Conservation (phyloP, 257 asterid genomes). For the Plantago major region DNA sequence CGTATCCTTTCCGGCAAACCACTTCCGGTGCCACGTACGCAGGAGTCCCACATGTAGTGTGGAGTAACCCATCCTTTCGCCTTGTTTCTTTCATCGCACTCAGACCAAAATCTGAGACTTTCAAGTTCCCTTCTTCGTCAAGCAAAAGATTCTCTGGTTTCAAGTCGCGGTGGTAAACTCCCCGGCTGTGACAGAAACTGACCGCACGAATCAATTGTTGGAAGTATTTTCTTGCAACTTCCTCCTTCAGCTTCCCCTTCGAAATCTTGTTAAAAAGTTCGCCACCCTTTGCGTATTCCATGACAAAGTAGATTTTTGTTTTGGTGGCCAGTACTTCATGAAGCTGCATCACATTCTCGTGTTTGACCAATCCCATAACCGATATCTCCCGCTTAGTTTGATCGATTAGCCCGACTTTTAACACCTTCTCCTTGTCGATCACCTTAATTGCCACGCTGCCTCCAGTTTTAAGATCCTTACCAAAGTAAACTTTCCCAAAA, state of each 20-base stretch:
- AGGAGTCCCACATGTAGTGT: constrained; percentile 85
- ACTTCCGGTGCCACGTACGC: constrained; percentile 84
- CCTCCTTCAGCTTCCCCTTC: constrained; percentile 65
- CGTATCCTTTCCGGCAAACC: constrained; percentile 55
- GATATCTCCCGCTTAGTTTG: constrained; percentile 81
- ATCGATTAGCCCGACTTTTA: constrained; percentile 49
- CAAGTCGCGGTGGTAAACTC: constrained; percentile 75
- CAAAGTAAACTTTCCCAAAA: constrained; percentile 78
- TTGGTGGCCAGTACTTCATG: constrained; percentile 81
- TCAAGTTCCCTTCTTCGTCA: constrained; percentile 59
- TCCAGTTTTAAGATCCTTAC: constrained; percentile 53
- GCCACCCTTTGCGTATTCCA: constrained; percentile 82
- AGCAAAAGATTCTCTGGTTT: constrained; percentile 73
- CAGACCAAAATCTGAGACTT: constrained; percentile 77
- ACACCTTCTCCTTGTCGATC: constrained; percentile 64
- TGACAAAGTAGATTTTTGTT: constrained; percentile 58
- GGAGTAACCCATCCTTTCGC: constrained; percentile 66
- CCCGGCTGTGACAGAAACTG: constrained; percentile 58
- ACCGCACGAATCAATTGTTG: constrained; percentile 63
- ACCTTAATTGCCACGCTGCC: constrained; percentile 76
- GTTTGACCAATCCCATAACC: constrained; percentile 59
- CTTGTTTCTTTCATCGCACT: constrained; percentile 55
- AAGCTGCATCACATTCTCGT: constrained; percentile 49
- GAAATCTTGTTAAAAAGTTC: constrained; percentile 68
- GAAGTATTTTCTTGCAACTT: constrained; percentile 52